Base-by-base conservation (phyloP, 2,329 filamentous ascomycete genomes). In the Tolypocladium amazonense region DNA sequence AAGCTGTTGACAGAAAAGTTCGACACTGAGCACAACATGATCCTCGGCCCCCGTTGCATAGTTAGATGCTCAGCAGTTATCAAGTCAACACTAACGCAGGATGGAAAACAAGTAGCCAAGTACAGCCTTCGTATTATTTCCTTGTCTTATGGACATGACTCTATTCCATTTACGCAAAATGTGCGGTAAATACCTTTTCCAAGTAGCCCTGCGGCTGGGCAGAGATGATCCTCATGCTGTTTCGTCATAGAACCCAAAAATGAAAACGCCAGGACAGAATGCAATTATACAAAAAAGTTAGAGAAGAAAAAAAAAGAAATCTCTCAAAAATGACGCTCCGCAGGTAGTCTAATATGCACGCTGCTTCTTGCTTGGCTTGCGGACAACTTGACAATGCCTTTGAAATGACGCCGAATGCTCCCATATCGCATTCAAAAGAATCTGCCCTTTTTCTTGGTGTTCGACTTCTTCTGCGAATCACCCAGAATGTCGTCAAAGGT, bases 401-500 rank as follows among this genome's bases (percentile, higher is more conserved):
- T 12, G 7, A 11, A 30, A n/a, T n/a, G 47, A 57, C 39, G 18
- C 15, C 37, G 33, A 39, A 4, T n/a, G 18, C 25, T 3, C 5
- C 37, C n/a, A 39, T 38, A 18, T 63, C 57, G 27, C 62, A 11
- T 27, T 64, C 65, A 76, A 62, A 76, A 77, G 63, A 76, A 77
- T 56, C 75, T 69, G 56, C 70, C 70, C 70, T 75, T 77, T 67
- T 75, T 77, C 71, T 76, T 75, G 41, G 66, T 60, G 39, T 59
- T 58, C 33, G 67, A 59, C 62, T 72, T 72, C 62, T 71, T 71
- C 50, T 72, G 64, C 14, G 64, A 65, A n/a, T 68, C 69, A 11
- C 73, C 73, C 30, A 81, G 68, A 41, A 81, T 81, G 56, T 81
- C 78, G 62, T 81, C 78, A 66, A 81, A 81, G 0, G 78, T 81